These are phyloP conservation scores for Clonostachys chloroleuca DNA, from an alignment of 2,329 filamentous ascomycete species.

Conservation along the genomic window DNA sequence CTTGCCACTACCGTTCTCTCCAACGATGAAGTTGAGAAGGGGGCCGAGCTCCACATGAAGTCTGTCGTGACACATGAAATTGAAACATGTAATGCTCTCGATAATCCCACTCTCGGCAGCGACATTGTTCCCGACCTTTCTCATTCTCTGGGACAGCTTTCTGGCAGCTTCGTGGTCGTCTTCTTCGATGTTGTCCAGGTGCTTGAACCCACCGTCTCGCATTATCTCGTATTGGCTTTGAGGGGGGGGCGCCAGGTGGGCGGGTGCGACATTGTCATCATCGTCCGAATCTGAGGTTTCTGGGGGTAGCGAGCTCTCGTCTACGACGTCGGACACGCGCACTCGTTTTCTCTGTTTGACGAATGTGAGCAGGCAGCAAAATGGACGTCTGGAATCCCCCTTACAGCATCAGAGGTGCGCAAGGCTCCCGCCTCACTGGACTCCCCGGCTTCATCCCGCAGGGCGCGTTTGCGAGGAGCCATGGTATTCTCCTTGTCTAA, in stretches of 20 bases:
- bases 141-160: slow-evolving; percentile 46
- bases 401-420: slow-evolving; percentile 29
- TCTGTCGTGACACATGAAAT: slow-evolving; percentile 94
- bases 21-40: slow-evolving; percentile 96
- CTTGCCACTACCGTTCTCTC: slow-evolving; percentile 96
- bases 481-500: neutral
- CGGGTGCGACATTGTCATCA: slow-evolving; percentile 17
- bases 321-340: slow-evolving; percentile 17
- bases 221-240: slow-evolving; percentile 59
- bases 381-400: slow-evolving; percentile 7
- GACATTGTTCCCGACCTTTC: slow-evolving; percentile 59
- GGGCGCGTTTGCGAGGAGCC: slow-evolving; percentile 1
- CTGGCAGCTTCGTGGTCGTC: slow-evolving; percentile 65
- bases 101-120: slow-evolving; percentile 83
- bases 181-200: slow-evolving; percentile 49
- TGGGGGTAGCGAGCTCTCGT: slow-evolving; percentile 7
- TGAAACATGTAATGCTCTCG: slow-evolving; percentile 79
- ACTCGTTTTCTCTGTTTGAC: slow-evolving; percentile 21
- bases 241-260: slow-evolving; percentile 27
- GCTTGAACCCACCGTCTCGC: slow-evolving; percentile 54
- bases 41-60: slow-evolving; percentile 84
- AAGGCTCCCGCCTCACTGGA: slow-evolving; percentile 29
- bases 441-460: slow-evolving; percentile 19
- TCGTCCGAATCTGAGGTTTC: slow-evolving; percentile 14
- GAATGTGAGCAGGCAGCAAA: slow-evolving; percentile 7